Base-by-base conservation (phyloP, 2,329 filamentous ascomycete genomes). In the Cercospora sp. region DNA sequence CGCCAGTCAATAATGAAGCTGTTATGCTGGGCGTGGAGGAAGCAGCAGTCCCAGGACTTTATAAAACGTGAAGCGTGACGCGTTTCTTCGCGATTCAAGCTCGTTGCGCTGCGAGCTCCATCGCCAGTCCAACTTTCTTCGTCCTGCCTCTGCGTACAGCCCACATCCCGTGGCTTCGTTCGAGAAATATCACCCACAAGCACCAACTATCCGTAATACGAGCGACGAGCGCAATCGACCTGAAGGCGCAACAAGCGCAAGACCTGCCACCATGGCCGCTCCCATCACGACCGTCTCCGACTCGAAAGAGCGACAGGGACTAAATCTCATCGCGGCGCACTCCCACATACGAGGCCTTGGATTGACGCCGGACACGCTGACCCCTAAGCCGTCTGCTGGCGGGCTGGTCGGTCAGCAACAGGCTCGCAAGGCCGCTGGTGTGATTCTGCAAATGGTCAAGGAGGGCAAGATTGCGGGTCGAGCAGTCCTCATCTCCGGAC, bases 381-480 rank as follows among this genome's bases (percentile, higher is more conserved):
- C 97, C 77, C 94, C 95, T 20, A 89, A 94, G 68, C 82, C 87
- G 30, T 87, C 91, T 59, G 97, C 94, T 13, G 95, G 99, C 80
- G 95, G 95, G 40, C 88, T 99, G 5, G 94, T 99, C 8, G 95
- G 95, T 57, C 95, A 99, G 82, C 90, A 96, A 77, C 97, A 97
- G 84, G 95, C 95, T 66, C 90, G 95, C 69, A 98, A 97, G 82
- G 95, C 95, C 9, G 95, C 95, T 3, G 95, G 94, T 1, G 91
- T 99, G 60, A 97, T 99, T 75, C 84, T 99, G 69, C 93, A 97
- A 84, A 99, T 99, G 95, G 96, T 97, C 76, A 97, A 97, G 83
- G 93, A 97, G 78, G 94, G 94, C 77, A 98, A 97, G 85, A 98
- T 99, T 82, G 95, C 95, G 68, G 95, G 95, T 63, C 89, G 94